Evolutionary conservation across 306 rosid species (phyloP), one percentile per base, ranked within the genome.

Genomic region (Hylodesmum podocarpum): DNA sequence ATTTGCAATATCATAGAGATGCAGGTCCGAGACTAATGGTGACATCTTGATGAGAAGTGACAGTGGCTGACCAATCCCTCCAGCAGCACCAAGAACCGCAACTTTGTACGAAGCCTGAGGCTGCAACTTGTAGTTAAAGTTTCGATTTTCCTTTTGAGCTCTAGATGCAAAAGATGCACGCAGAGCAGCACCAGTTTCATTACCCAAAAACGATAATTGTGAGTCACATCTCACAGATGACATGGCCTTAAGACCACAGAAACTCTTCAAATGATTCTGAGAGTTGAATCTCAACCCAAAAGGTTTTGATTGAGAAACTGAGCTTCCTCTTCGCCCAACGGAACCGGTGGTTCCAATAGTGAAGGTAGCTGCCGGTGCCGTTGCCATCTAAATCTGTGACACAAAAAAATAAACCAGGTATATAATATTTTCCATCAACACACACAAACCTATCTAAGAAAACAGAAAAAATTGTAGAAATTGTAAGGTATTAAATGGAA

Each of bases 11-110:
- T 92, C 99, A 28, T 95, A 95, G n/a, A 95, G 93, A 80, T 95
- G 88, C 73, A 95, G 82, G 78, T 85, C 65, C 6, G 99, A 89
- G 63, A 95, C 88, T 64, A 95, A 85, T 0, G 99, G 99, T 4
- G 99, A 95, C 99, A 95, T 95, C 87, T 95, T 95, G 77, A 92
- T 83, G 34, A 95, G 97, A 79, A 95, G 97, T 1, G 99, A 64
- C n/a, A 95, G 51, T 0, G 97, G 92, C 76, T 95, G 99, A 47
- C 99, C 99, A 2, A 95, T 95, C 69, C 98, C 98, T 53, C 98
- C 98, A 13, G 90, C 97, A 70, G 98, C 96, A 55, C 98, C 98
- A 24, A 95, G 97, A 81, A 95, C 83, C 4, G 98, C 97, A 18
- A 95, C 98, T 79, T 89, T 95, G 79, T 62, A 95, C 4, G 95